Evolutionary conservation across 768 basidiomycete genomes (phyloP).

Genomic region (Amanita molliuscula): DNA sequence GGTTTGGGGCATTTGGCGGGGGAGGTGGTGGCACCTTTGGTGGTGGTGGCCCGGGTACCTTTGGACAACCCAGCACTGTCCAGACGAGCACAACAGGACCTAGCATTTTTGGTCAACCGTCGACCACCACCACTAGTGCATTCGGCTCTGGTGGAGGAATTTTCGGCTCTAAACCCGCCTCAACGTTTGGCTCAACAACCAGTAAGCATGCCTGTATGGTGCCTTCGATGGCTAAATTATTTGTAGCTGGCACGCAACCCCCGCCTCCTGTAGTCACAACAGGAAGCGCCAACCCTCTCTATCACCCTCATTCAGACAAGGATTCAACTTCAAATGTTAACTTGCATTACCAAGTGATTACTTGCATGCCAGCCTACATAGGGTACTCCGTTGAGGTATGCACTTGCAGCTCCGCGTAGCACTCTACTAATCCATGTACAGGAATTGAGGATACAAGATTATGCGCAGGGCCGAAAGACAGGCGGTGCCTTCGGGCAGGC

Average conservation of each 20-base stretch:
- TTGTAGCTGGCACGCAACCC: slow-evolving; percentile 9
- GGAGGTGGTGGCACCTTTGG: slow-evolving; percentile 42
- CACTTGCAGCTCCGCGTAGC: slow-evolving; percentile 8
- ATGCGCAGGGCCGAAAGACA: slow-evolving; percentile 63
- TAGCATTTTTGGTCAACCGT: slow-evolving; percentile 38
- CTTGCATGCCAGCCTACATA: slow-evolving; percentile 68
- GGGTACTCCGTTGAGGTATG: slow-evolving; percentile 70
- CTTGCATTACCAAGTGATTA: slow-evolving; percentile 74
- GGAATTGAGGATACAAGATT: slow-evolving; percentile 75
- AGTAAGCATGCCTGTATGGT: neutral
- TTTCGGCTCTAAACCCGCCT: slow-evolving; percentile 25
- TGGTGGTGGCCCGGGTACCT: slow-evolving; percentile 31
- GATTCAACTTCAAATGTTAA: slow-evolving; percentile 33
- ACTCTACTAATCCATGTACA: slow-evolving; percentile 17
- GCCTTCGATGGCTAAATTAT: neutral
- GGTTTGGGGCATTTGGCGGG: slow-evolving; percentile 71
- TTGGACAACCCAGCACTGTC: slow-evolving; percentile 26
- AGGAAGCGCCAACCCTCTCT: slow-evolving; percentile 62
- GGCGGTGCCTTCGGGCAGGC: slow-evolving; percentile 52
- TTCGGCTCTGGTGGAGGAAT: slow-evolving; percentile 33
- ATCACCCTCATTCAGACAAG: slow-evolving; percentile 51
- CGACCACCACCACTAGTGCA: slow-evolving; percentile 30
- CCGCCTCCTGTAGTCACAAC: slow-evolving; percentile 45
- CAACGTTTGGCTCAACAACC: slow-evolving; percentile 29
- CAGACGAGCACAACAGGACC: slow-evolving; percentile 17